A percentile compares a stretch with the other conserved stretches of the same genome.
These are phyloP conservation scores for Aquilaria agallochum DNA, from an alignment of 441 rosid genomes.

Conservation along the genomic window DNA sequence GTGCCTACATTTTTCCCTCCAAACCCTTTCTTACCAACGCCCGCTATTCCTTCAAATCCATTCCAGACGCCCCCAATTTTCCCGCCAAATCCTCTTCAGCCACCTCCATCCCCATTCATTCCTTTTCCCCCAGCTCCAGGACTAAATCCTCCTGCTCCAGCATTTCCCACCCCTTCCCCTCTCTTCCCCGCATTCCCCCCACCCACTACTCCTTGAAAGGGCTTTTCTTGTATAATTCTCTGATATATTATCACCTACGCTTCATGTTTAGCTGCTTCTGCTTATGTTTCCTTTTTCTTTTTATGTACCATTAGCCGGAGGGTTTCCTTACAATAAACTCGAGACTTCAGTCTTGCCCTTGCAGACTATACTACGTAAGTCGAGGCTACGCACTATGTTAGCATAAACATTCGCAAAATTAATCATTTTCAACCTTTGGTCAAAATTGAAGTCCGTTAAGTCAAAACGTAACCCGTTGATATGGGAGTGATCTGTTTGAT, in stretches of 20 bases:
- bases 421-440: too few relatives aligned
- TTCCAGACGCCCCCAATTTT: constrained; percentile 33
- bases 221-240: constrained; percentile 19
- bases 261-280: background rate
- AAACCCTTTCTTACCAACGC: constrained; percentile 16
- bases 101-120: background rate
- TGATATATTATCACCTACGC: constrained; percentile 3
- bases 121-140: constrained; percentile 22
- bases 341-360: too few relatives aligned
- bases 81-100: constrained; percentile 30
- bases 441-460: too few relatives aligned
- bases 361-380: too few relatives aligned
- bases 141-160: too few relatives aligned
- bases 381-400: too few relatives aligned
- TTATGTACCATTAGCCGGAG: too few relatives aligned
- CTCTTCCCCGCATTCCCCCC: constrained; percentile 40
- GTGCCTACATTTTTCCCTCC: background rate
- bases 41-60: constrained; percentile 32
- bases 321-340: too few relatives aligned
- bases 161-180: constrained; percentile 30
- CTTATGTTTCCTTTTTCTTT: background rate
- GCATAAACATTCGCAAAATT: too few relatives aligned
- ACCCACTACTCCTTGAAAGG: constrained; percentile 30
- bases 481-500: too few relatives aligned
- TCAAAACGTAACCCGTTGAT: too few relatives aligned